Percentiles rank a stretch among this genome's conserved stretches.
phyloP scores from a whole-genome alignment of 352 stramenopile genomes.

The Phytophthora foliorum region DNA sequence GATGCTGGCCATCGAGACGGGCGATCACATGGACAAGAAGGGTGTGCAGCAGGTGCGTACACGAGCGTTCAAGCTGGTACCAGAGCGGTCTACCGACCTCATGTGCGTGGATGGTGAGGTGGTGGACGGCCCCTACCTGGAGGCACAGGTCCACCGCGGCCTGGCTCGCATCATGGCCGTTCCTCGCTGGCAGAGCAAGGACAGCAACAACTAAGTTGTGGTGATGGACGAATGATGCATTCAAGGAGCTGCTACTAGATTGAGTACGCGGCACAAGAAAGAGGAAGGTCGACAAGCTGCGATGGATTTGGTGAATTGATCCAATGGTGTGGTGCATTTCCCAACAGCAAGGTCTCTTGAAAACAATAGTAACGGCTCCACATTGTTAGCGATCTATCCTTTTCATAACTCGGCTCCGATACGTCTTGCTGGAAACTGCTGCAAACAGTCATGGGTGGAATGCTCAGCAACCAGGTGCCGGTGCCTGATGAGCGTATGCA shows the following conservation, averaged over 20 bases:
- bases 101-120: constrained; percentile 76
- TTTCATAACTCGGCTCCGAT: not conserved
- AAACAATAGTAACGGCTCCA: constrained; percentile 34
- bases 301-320: constrained; percentile 2
- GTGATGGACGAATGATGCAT: constrained; percentile 7
- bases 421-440: constrained; percentile 3
- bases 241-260: not conserved
- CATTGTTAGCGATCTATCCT: constrained; percentile 25
- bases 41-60: constrained; percentile 58
- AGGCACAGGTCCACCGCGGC: constrained; percentile 68
- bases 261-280: constrained; percentile 1
- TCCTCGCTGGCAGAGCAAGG: constrained; percentile 27
- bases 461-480: constrained; percentile 60
- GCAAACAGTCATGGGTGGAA: constrained; percentile 46
- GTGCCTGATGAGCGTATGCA: constrained; percentile 75
- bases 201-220: constrained; percentile 13
- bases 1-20: constrained; percentile 61
- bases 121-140: constrained; percentile 53
- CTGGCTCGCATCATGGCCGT: constrained; percentile 62
- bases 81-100: constrained; percentile 47
- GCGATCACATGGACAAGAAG: constrained; percentile 56
- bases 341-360: constrained; percentile 11
- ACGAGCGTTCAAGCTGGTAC: constrained; percentile 64
- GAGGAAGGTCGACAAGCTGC: not conserved
- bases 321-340: constrained; percentile 4